These are phyloP conservation scores for Peziza echinospora DNA, from an alignment of 495 filamentous ascomycete genomes.

Conservation along the genomic window DNA sequence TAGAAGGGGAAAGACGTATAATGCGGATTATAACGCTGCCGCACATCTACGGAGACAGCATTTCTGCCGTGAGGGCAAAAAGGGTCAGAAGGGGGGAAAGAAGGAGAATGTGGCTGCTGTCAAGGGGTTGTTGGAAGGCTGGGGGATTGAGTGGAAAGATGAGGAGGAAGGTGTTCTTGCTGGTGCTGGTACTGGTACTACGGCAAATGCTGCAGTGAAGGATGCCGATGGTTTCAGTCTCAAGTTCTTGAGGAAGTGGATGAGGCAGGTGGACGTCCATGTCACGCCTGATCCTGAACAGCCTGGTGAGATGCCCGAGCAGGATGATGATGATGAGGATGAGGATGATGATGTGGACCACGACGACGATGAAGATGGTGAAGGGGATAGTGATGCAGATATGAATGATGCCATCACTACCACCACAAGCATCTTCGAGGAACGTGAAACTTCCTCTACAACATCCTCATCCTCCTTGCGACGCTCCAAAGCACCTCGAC, in stretches of 20 bases:
- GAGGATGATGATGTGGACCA: background rate
- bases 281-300: background rate
- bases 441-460: too few species aligned
- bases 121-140: background rate
- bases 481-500: too few species aligned
- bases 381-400: background rate
- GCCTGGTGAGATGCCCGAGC: background rate
- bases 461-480: too few species aligned
- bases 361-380: background rate
- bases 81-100: background rate
- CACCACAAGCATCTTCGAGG: too few species aligned
- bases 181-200: too few species aligned
- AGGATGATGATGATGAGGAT: background rate
- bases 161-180: background rate
- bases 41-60: slow-evolving; percentile 80
- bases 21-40: slow-evolving; percentile 87
- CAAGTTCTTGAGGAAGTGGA: background rate
- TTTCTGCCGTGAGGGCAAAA: slow-evolving; percentile 26
- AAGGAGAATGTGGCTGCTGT: background rate
- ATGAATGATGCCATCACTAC: too few species aligned
- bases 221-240: background rate
- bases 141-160: background rate
- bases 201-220: too few species aligned
- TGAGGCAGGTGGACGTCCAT: background rate
- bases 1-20: slow-evolving; percentile 50